Evolutionary conservation across 768 basidiomycete genomes (phyloP).

Genomic region (Lyophyllum semitale): DNA sequence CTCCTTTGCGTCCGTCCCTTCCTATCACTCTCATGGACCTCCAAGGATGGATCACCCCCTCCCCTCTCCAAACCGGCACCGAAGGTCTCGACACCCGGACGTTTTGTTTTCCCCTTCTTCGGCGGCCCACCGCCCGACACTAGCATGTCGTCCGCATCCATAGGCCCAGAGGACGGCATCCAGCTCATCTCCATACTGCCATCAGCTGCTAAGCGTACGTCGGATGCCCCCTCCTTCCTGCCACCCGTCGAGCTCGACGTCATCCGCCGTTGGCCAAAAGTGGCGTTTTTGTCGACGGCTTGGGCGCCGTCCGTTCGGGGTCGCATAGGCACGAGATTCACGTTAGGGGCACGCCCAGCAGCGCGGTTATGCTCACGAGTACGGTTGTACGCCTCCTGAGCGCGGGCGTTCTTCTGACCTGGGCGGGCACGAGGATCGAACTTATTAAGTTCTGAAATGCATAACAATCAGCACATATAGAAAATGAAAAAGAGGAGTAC

Average conservation of each 20-base stretch:
- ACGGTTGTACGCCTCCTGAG: slow-evolving; percentile 45
- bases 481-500: slow-evolving; percentile 17
- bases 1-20: slow-evolving; percentile 80
- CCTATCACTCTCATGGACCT: slow-evolving; percentile 65
- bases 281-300: slow-evolving; percentile 49
- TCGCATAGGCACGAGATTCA: slow-evolving; percentile 70
- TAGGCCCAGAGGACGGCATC: slow-evolving; percentile 55
- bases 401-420: slow-evolving; percentile 48
- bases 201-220: slow-evolving; percentile 37
- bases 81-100: slow-evolving; percentile 75
- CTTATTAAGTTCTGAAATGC: slow-evolving; percentile 45
- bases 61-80: slow-evolving; percentile 91
- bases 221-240: slow-evolving; percentile 16
- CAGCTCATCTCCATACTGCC: slow-evolving; percentile 86
- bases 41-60: slow-evolving; percentile 45
- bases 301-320: slow-evolving; percentile 34
- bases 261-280: slow-evolving; percentile 71
- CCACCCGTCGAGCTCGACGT: slow-evolving; percentile 11
- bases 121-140: slow-evolving; percentile 24
- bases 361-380: slow-evolving; percentile 45
- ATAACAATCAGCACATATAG: neutral
- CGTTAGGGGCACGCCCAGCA: slow-evolving; percentile 33
- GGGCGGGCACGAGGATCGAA: slow-evolving; percentile 52
- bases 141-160: slow-evolving; percentile 34
- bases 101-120: slow-evolving; percentile 35